Evolutionary conservation across 768 basidiomycete genomes (phyloP), one percentile per base, ranked within the genome.

Genomic region (Erythrobasidium yunnanense): DNA sequence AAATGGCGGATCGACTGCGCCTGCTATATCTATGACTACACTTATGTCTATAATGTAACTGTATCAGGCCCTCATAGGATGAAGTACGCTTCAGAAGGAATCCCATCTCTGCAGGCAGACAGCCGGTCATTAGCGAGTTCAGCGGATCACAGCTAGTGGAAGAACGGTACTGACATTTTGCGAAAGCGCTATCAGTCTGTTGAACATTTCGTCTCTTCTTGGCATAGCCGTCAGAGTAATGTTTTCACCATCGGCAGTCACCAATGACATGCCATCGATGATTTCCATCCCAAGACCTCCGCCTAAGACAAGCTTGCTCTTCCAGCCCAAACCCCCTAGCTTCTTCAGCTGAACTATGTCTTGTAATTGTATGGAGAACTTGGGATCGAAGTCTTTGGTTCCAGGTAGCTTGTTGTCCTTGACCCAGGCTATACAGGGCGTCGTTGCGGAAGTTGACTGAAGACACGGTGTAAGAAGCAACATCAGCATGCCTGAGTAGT

Each of bases 291-390:
- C 68, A 2, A 69, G 54, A 27, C 54, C 74, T 73, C 74, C 77
- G 23, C 77, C 77, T 23, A 78, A 74, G 29, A 78, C 69, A 38
- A 78, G 66, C 73, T 74, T 75, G n/a, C 74, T 75, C 74, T 77
- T 78, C 76, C 76, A 78, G 42, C 77, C 78, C 46, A 77, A 74
- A 34, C 78, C 77, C 34, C 78, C 78, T 49, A 77, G 55, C 73
- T 75, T 77, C 67, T 71, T 60, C 54, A 77, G 51, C 62, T 73
- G 72, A 8, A 57, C 66, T 15, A 77, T 70, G 50, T 77, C 75
- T 38, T 66, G 55, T 2, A 78, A 52, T 34, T 72, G 70, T 22
- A 78, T 69, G 22, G 73, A 73, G 29, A 68, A 70, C 30, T 54
- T 35, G 4, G 68, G 38, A 42, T 70, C 60, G 29, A 55, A 62